Evolutionary conservation across 768 basidiomycete species (phyloP).

Genomic region (Lactarius akahatsu): DNA sequence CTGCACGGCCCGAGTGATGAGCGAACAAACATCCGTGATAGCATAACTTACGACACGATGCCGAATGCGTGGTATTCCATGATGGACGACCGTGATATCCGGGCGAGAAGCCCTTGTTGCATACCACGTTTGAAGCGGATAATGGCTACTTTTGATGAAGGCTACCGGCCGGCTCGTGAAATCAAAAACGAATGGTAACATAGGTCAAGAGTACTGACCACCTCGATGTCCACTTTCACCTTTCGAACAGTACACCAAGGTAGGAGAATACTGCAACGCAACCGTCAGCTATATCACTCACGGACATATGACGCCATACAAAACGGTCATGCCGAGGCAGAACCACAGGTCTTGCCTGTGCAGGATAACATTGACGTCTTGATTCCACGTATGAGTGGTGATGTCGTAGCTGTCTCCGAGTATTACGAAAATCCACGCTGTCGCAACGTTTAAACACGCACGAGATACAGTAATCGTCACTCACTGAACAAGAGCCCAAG

Average conservation of each 20-base stretch:
- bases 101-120: slow-evolving; percentile 77
- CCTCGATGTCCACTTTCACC: slow-evolving; percentile 70
- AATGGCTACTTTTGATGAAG: slow-evolving; percentile 75
- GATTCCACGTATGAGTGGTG: slow-evolving; percentile 54
- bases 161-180: slow-evolving; percentile 42
- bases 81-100: slow-evolving; percentile 68
- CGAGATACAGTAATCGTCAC: slow-evolving; percentile 28
- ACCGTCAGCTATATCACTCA: not conserved
- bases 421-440: slow-evolving; percentile 65
- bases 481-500: slow-evolving; percentile 53
- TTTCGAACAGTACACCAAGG: slow-evolving; percentile 77
- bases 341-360: slow-evolving; percentile 79
- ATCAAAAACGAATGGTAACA: not conserved
- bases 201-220: slow-evolving; percentile 46
- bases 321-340: slow-evolving; percentile 66
- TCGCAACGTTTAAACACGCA: not conserved
- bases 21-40: slow-evolving; percentile 4
- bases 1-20: slow-evolving; percentile 37
- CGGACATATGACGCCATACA: slow-evolving; percentile 42
- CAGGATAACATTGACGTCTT: slow-evolving; percentile 52
- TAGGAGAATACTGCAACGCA: slow-evolving; percentile 53
- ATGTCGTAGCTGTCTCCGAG: slow-evolving; percentile 63
- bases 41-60: slow-evolving; percentile 60
- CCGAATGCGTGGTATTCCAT: slow-evolving; percentile 86
- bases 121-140: slow-evolving; percentile 79